These are phyloP conservation scores for Corinectria fuckeliana DNA, from an alignment of 2,329 filamentous ascomycete genomes.

Conservation along the genomic window DNA sequence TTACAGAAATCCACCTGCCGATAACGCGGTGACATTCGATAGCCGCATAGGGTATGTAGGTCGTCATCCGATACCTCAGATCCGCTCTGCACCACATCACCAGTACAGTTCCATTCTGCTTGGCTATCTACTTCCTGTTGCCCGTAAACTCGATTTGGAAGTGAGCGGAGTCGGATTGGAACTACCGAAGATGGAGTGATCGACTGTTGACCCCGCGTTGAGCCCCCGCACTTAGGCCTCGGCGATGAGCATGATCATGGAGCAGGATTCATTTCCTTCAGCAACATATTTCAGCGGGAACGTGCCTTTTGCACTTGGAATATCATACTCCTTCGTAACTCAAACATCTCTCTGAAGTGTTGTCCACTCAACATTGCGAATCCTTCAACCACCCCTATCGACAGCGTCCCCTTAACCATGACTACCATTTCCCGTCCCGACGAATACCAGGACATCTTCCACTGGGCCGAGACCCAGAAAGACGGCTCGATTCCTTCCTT, in stretches of 20 bases:
- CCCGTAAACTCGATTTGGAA: too few relatives aligned
- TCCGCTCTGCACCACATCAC: too few relatives aligned
- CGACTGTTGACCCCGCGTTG: background rate
- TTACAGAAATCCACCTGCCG: too few relatives aligned
- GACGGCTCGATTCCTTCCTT: slow-evolving; percentile 62
- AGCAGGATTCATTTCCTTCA: background rate
- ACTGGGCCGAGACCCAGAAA: slow-evolving; percentile 67
- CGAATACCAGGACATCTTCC: slow-evolving; percentile 59
- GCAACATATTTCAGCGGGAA: too few relatives aligned
- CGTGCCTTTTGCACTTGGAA: too few relatives aligned
- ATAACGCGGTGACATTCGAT: too few relatives aligned
- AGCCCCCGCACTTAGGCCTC: background rate
- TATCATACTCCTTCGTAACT: background rate
- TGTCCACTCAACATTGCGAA: background rate
- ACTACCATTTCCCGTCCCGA: slow-evolving; percentile 1
- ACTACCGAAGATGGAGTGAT: background rate
- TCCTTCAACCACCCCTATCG: background rate
- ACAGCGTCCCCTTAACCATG: background rate
- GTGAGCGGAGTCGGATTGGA: background rate
- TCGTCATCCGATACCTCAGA: too few relatives aligned
- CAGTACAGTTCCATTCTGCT: too few relatives aligned
- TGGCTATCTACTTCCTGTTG: too few relatives aligned
- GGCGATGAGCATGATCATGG: background rate
- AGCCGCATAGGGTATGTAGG: too few relatives aligned
- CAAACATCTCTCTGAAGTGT: background rate